phyloP scores from a whole-genome alignment of 2,329 filamentous ascomycete genomes.

The Teratosphaeriaceae sp. region DNA sequence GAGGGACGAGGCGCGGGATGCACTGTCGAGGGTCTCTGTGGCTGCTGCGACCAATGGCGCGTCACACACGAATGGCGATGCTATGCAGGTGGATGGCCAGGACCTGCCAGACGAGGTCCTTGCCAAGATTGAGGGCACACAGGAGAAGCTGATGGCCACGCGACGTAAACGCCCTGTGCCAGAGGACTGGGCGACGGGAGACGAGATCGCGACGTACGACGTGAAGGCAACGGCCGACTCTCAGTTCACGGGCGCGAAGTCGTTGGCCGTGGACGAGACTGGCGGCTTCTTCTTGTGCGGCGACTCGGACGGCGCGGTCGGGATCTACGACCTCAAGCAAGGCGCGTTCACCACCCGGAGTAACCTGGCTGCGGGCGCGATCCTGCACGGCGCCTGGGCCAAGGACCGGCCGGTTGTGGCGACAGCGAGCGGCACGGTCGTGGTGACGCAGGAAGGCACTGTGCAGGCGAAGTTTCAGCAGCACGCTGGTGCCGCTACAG shows the following conservation, averaged over 20 bases:
- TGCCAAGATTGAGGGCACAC: conserved; percentile 70
- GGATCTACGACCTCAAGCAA: conserved; percentile 71
- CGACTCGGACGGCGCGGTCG: conserved; percentile 66
- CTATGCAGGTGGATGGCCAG: conserved; percentile 86
- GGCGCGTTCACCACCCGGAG: conserved; percentile 67
- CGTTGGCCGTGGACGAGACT: conserved; percentile 51
- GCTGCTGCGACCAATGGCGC: conserved; percentile 44
- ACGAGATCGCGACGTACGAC: conserved; percentile 59
- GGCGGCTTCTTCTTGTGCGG: conserved; percentile 66
- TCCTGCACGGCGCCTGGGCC: conserved; percentile 62
- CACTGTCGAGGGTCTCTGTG: conserved; percentile 77
- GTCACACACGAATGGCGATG: conserved; percentile 58
- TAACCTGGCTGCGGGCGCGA: conserved; percentile 54
- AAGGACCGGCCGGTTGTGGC: conserved; percentile 64
- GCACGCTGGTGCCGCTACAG: conserved; percentile 75
- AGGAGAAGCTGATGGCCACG: conserved; percentile 75
- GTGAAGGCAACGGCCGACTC: conserved; percentile 48
- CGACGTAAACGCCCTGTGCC: conserved; percentile 86
- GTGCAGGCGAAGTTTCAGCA: conserved; percentile 66
- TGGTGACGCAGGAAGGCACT: conserved; percentile 66
- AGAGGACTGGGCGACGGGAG: conserved; percentile 72
- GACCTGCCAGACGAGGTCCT: conserved; percentile 65
- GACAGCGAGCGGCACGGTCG: conserved; percentile 69
- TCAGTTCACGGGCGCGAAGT: conserved; percentile 52
- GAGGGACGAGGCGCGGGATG: conserved; percentile 84